Conservation (phyloP, 371 early-diverging fungal genomes). For the Zychaea mexicana region DNA sequence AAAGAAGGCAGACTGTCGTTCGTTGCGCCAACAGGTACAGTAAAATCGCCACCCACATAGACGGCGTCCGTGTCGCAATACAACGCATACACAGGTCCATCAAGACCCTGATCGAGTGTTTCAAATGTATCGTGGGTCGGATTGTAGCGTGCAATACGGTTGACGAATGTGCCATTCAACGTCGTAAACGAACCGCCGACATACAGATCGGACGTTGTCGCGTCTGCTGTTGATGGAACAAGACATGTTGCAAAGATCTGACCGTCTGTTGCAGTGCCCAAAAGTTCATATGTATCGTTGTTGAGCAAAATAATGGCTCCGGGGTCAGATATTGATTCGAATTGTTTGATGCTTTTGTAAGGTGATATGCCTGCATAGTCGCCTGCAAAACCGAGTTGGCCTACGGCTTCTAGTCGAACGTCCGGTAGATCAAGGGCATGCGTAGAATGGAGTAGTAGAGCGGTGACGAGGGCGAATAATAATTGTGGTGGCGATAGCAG, state of each 20-base stretch:
- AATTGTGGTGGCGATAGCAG: not conserved
- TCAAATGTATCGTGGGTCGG: conserved; percentile 36
- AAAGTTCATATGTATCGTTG: conserved; percentile 22
- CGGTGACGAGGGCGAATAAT: not conserved
- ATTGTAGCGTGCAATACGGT: conserved; percentile 57
- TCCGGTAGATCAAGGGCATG: conserved; percentile 13
- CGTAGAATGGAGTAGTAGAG: too few species aligned
- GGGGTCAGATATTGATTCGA: conserved; percentile 20
- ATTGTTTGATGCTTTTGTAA: conserved; percentile 20
- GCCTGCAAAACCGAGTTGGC: conserved; percentile 40
- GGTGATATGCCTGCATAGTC: conserved; percentile 43
- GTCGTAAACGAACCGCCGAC: conserved; percentile 50
- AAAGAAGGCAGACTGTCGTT: conserved; percentile 24
- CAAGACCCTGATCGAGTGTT: conserved; percentile 62
- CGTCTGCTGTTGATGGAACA: not conserved
- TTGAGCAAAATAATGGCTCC: conserved; percentile 18
- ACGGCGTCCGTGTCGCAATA: conserved; percentile 58
- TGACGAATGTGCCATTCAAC: conserved; percentile 18
- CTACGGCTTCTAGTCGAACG: conserved; percentile 17
- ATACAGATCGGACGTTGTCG: conserved; percentile 24
- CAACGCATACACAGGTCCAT: conserved; percentile 66
- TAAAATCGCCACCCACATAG: conserved; percentile 61
- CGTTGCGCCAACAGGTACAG: conserved; percentile 22
- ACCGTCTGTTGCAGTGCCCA: conserved; percentile 14
- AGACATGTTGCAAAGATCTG: conserved; percentile 15